Percentiles rank a stretch among this genome's conserved stretches.
phyloP scores from a whole-genome alignment of 805 yeast species.

The Kodamaea neixiangensis region DNA sequence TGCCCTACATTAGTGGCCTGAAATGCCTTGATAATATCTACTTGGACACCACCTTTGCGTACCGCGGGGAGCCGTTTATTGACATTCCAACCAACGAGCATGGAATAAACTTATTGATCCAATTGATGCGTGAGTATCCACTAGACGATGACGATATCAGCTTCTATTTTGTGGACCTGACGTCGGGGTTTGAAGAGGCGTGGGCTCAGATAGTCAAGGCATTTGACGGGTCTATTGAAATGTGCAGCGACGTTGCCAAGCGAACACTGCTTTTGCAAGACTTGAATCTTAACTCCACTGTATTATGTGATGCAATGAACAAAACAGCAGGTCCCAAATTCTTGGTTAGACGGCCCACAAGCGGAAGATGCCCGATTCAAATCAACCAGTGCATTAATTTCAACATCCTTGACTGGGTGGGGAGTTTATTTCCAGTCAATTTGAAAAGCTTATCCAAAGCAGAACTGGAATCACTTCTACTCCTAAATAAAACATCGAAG shows the following conservation, averaged over 20 bases:
- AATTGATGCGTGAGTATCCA: constrained; percentile 45
- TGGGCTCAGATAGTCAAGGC: constrained; percentile 41
- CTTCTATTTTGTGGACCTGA: constrained; percentile 42
- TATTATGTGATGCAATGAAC: not conserved
- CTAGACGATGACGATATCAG: constrained; percentile 35
- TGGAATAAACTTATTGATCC: constrained; percentile 39
- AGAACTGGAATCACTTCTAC: constrained; percentile 14
- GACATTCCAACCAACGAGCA: constrained; percentile 42
- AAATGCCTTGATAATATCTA: constrained; percentile 47
- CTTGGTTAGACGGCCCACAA: not conserved
- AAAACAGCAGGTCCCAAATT: not conserved
- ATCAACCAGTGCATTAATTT: constrained; percentile 42
- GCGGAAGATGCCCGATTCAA: constrained; percentile 19
- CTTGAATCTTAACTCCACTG: not conserved
- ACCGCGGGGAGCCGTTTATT: constrained; percentile 51
- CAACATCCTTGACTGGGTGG: constrained; percentile 35
- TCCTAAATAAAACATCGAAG: constrained; percentile 18
- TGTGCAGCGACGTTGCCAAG: not conserved
- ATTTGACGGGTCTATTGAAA: constrained; percentile 19
- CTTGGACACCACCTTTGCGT: constrained; percentile 55
- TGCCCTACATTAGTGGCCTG: constrained; percentile 41
- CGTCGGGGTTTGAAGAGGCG: constrained; percentile 55
- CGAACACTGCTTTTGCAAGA: not conserved
- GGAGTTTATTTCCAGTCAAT: constrained; percentile 28
- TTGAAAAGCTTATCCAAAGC: constrained; percentile 16